phyloP scores from a whole-genome alignment of 805 yeast species.

The Candida silvicultrix region DNA sequence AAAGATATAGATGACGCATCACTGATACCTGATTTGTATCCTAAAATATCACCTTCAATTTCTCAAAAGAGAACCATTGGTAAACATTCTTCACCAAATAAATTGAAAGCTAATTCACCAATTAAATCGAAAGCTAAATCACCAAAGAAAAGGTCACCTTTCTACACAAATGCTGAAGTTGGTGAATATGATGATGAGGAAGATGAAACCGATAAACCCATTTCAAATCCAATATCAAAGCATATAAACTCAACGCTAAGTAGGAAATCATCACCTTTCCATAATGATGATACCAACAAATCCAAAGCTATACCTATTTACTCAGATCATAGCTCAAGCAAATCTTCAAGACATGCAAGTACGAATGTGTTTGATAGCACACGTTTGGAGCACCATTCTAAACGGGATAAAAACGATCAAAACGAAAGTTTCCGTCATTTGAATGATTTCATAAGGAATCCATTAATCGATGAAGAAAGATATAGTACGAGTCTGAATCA shows the following conservation, averaged over 20 bases:
- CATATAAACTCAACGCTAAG: neutral
- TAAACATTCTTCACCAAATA: neutral
- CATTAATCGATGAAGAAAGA: neutral
- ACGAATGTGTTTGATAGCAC: neutral
- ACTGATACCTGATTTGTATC: neutral
- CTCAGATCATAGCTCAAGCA: too few relatives aligned
- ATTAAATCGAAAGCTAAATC: neutral
- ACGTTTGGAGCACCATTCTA: too few relatives aligned
- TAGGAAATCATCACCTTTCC: too few relatives aligned
- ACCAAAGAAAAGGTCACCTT: neutral
- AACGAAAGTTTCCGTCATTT: neutral
- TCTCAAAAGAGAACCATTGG: too few relatives aligned
- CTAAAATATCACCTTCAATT: neutral
- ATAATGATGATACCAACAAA: too few relatives aligned
- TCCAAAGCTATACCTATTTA: too few relatives aligned
- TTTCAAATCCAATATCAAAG: neutral
- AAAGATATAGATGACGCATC: too few relatives aligned
- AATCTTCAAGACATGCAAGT: neutral
- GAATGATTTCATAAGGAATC: neutral
- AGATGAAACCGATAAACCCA: neutral
- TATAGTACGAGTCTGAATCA: neutral
- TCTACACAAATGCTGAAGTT: neutral
- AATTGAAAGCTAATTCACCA: too few relatives aligned
- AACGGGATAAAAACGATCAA: neutral
- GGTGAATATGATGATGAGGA: neutral